Percentiles rank a stretch among this genome's conserved stretches.
Conservation (phyloP, 1,284 basidiomycete species). For the Anthracocystis panici-leucophaei region DNA sequence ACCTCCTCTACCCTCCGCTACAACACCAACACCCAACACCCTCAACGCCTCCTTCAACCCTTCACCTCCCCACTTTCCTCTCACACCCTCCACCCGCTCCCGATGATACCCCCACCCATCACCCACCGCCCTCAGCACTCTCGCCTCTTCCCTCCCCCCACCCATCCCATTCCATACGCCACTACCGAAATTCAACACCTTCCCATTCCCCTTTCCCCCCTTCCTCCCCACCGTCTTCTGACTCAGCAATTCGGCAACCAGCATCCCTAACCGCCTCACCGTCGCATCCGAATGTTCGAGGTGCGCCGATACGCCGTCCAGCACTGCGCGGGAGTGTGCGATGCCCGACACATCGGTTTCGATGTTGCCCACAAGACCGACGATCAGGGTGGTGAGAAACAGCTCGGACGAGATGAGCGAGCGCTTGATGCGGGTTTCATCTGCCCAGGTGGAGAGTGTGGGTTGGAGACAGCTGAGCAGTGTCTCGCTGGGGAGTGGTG, state of each 20-base stretch:
- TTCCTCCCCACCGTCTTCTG: slow-evolving; percentile 8
- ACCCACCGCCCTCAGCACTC: slow-evolving; percentile 56
- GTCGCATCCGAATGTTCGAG: slow-evolving; percentile 74
- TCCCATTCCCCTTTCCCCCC: slow-evolving; percentile 60
- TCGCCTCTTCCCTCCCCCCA: slow-evolving; percentile 73
- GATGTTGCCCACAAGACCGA: slow-evolving; percentile 74
- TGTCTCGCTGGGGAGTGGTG: neutral
- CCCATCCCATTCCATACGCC: slow-evolving; percentile 82
- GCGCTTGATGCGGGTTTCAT: slow-evolving; percentile 9
- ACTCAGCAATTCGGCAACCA: slow-evolving; percentile 79
- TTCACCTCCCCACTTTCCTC: neutral
- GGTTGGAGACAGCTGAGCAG: slow-evolving; percentile 11
- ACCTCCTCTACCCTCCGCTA: neutral
- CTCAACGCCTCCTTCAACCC: neutral
- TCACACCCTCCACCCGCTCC: neutral
- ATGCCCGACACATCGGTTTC: neutral
- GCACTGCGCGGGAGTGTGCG: slow-evolving; percentile 75
- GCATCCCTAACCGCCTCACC: slow-evolving; percentile 90
- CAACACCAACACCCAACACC: slow-evolving; percentile 3
- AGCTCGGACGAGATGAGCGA: slow-evolving; percentile 12
- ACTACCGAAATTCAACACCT: slow-evolving; percentile 80
- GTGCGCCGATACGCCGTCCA: slow-evolving; percentile 80
- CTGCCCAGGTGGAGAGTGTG: slow-evolving; percentile 23
- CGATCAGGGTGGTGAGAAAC: slow-evolving; percentile 80
- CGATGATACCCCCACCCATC: slow-evolving; percentile 23